These are phyloP conservation scores for Nemania abortiva DNA, from an alignment of 2,329 filamentous ascomycete species.

Conservation along the genomic window DNA sequence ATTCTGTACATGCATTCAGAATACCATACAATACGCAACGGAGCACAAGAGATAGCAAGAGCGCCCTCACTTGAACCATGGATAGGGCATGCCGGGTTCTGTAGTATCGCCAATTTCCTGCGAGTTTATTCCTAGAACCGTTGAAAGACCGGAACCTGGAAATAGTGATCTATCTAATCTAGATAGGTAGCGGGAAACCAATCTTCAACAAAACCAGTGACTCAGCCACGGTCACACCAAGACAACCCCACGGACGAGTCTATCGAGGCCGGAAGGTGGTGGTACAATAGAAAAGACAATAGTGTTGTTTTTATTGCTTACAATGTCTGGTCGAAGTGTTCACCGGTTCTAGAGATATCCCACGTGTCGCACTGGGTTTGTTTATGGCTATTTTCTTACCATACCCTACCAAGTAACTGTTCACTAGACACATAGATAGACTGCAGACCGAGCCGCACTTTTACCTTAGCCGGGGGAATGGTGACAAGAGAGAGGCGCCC, in stretches of 20 bases:
- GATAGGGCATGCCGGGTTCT: background rate
- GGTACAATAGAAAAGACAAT: slow-evolving; percentile 33
- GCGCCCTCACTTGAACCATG: background rate
- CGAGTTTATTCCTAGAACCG: slow-evolving; percentile 25
- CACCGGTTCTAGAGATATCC: slow-evolving; percentile 24
- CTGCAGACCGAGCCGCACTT: slow-evolving; percentile 34
- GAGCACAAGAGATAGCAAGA: background rate
- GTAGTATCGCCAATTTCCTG: background rate
- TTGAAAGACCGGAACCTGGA: slow-evolving; percentile 14
- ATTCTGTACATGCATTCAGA: background rate
- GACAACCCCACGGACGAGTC: slow-evolving; percentile 9
- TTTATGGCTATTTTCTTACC: slow-evolving; percentile 7
- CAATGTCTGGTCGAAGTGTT: slow-evolving; percentile 12
- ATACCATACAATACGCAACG: slow-evolving; percentile 2
- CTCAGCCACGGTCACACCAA: slow-evolving; percentile 30
- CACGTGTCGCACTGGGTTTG: slow-evolving; percentile 22
- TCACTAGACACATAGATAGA: background rate
- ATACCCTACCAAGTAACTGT: background rate
- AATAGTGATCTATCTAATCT: background rate
- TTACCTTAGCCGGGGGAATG: background rate
- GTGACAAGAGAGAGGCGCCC: slow-evolving; percentile 19
- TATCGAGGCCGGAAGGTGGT: slow-evolving; percentile 16
- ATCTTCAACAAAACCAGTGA: slow-evolving; percentile 2
- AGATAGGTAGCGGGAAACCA: background rate
- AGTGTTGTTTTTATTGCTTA: slow-evolving; percentile 36